These are phyloP conservation scores for Mycena sp. DNA, from an alignment of 1,284 basidiomycete species.

Conservation along the genomic window DNA sequence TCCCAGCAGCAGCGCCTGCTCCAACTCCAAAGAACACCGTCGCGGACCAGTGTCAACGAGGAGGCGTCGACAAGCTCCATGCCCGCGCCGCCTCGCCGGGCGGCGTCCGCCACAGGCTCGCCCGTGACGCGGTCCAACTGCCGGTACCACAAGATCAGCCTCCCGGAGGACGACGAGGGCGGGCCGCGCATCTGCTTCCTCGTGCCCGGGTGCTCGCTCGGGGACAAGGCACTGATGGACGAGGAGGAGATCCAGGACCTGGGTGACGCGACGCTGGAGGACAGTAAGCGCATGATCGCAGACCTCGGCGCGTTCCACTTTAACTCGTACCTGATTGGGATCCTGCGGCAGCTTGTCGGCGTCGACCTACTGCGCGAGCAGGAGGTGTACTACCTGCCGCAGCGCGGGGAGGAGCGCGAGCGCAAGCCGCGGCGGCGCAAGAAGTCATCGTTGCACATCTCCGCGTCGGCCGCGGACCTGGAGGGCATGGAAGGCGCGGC, in stretches of 20 bases:
- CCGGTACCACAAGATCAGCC: conserved; percentile 70
- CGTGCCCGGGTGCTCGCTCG: conserved; percentile 72
- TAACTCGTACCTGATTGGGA: conserved; percentile 57
- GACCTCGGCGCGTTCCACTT: conserved; percentile 15
- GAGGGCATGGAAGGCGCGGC: conserved; percentile 8
- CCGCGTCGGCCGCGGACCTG: conserved; percentile 19
- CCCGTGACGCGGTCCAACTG: conserved; percentile 68
- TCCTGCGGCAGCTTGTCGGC: conserved; percentile 66
- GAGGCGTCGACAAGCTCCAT: conserved; percentile 21
- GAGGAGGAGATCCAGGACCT: conserved; percentile 68
- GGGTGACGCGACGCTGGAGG: conserved; percentile 61
- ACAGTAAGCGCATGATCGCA: conserved; percentile 49
- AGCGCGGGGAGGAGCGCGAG: conserved; percentile 45
- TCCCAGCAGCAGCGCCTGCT: conserved; percentile 3
- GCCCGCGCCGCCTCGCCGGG: conserved; percentile 12
- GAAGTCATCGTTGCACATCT: conserved; percentile 14
- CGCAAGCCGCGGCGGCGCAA: not conserved
- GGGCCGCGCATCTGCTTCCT: conserved; percentile 61
- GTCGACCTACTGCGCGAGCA: conserved; percentile 68
- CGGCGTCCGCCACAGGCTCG: conserved; percentile 36
- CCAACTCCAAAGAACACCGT: conserved; percentile 26
- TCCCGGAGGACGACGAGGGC: conserved; percentile 46
- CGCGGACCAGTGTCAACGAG: conserved; percentile 6
- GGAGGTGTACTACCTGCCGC: conserved; percentile 69
- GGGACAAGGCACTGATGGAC: conserved; percentile 61